Evolutionary conservation across 2,329 filamentous ascomycete genomes (phyloP), one percentile per base, ranked within the genome.

Genomic region (Lasiodiplodia theobromae): DNA sequence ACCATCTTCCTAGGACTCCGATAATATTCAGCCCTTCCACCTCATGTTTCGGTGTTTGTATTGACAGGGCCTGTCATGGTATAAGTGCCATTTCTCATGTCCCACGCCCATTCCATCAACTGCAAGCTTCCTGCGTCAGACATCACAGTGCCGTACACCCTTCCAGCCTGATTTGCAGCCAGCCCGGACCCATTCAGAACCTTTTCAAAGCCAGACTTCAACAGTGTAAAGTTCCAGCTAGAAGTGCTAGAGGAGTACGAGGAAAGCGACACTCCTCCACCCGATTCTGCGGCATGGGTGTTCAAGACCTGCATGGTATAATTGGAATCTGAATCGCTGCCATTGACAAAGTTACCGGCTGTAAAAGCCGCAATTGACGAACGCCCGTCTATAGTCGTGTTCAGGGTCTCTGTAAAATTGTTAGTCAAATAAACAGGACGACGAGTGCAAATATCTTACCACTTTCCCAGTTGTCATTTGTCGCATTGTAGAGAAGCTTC

Each of bases 111-210:
- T 7, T 56, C 53, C 6, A 21, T 23, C 53, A 56, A 2, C 31
- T 56, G 53, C 18, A 28, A 28, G 16, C 6, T 11, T 56, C 53
- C 53, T 2, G 18, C 10, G 18, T 11, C 28, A 2, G 53, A 56
- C 28, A 37, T 28, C 1, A 56, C 28, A 11, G 28, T 56, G 14
- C 53, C 53, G 53, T 56, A 56, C 16, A 56, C 53, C 11, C 31
- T 37, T 31, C 53, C 53, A n/a, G 53, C 53, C 3, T 56, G 53
- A 31, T 37, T 56, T 7, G 53, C 53, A 31, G 53, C 53, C 28
- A 56, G 3, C 4, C 53, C 53, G 2, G 53, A 56, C 14, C 18
- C 11, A 11, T 56, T 56, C 28, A 31, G 18, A 3, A 56, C 53
- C 4, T 56, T 56, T 4, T 56, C 53, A 1, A 56, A 56, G 0